Conservation (phyloP, 2,329 filamentous ascomycete genomes). For the Neofusicoccum ribis region DNA sequence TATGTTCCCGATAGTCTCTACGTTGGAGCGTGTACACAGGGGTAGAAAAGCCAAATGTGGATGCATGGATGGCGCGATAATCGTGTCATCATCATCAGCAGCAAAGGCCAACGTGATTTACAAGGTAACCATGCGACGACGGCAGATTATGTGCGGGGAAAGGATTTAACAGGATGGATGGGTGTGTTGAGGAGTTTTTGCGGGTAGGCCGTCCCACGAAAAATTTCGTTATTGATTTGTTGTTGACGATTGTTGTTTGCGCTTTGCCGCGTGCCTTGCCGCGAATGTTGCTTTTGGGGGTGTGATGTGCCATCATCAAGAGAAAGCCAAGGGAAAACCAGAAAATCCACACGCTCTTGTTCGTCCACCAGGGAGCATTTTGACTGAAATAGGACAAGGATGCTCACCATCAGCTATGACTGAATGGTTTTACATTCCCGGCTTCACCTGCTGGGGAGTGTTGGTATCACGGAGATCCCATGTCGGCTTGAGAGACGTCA, state of each 20-base stretch:
- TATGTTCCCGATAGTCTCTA: slow-evolving; percentile 8
- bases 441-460: slow-evolving; percentile 9
- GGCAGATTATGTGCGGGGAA: neutral
- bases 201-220: slow-evolving; percentile 13
- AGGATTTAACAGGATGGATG: neutral
- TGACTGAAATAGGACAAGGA: neutral
- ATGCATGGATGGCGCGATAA: neutral
- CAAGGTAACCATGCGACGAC: slow-evolving; percentile 10
- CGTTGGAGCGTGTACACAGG: neutral
- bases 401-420: neutral
- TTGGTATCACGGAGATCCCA: slow-evolving; percentile 48
- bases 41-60: slow-evolving; percentile 1
- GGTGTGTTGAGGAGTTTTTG: neutral
- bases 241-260: neutral
- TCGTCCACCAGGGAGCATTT: neutral
- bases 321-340: slow-evolving; percentile 7
- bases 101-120: neutral
- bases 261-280: slow-evolving; percentile 5
- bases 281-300: slow-evolving; percentile 4
- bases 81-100: slow-evolving; percentile 12
- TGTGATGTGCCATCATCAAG: slow-evolving; percentile 6
- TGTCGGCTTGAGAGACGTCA: slow-evolving; percentile 56
- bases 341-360: neutral
- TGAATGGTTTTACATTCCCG: neutral
- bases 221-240: slow-evolving; percentile 11